A percentile compares a stretch with the other conserved stretches of the same genome.
phyloP scores from a whole-genome alignment of 2,329 filamentous ascomycete species.

The Claviceps purpurea region DNA sequence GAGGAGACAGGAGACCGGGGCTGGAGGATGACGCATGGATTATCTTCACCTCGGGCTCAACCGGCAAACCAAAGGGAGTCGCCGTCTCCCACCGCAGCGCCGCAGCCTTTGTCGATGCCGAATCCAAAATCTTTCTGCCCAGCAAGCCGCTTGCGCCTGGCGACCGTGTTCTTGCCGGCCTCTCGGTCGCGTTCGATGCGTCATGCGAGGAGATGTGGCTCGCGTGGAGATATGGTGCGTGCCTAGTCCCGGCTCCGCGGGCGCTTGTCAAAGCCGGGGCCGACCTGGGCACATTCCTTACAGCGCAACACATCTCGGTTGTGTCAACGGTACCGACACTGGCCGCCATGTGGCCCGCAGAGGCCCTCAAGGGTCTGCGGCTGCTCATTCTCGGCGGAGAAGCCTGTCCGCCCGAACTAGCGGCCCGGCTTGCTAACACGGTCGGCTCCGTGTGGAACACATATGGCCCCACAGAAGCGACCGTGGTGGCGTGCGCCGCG shows the following conservation, averaged over 20 bases:
- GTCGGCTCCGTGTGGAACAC: slow-evolving; percentile 12
- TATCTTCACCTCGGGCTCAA: slow-evolving; percentile 13
- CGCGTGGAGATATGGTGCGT: slow-evolving; percentile 12
- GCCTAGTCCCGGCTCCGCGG: slow-evolving; percentile 11
- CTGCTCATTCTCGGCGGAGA: slow-evolving; percentile 14
- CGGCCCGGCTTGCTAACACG: slow-evolving; percentile 8
- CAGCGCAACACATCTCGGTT: slow-evolving; percentile 10
- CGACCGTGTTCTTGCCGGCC: slow-evolving; percentile 11
- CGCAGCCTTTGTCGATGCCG: slow-evolving; percentile 13
- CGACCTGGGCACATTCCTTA: slow-evolving; percentile 10
- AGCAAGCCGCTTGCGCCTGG: slow-evolving; percentile 10
- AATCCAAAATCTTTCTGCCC: slow-evolving; percentile 10
- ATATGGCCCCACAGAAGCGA: slow-evolving; percentile 15
- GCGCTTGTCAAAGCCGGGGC: slow-evolving; percentile 11
- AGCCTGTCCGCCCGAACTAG: slow-evolving; percentile 10
- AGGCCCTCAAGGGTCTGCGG: slow-evolving; percentile 9
- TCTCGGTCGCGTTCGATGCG: slow-evolving; percentile 12
- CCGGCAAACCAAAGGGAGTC: slow-evolving; percentile 14
- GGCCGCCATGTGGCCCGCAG: slow-evolving; percentile 11
- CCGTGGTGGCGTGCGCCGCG: slow-evolving; percentile 11
- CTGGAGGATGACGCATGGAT: slow-evolving; percentile 12
- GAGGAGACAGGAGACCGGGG: slow-evolving; percentile 1
- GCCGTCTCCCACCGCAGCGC: slow-evolving; percentile 13
- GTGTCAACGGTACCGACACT: slow-evolving; percentile 13
- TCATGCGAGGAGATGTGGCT: slow-evolving; percentile 14